These are phyloP conservation scores for Ustilago hordei DNA, from an alignment of 1,284 basidiomycete species.

Conservation along the genomic window DNA sequence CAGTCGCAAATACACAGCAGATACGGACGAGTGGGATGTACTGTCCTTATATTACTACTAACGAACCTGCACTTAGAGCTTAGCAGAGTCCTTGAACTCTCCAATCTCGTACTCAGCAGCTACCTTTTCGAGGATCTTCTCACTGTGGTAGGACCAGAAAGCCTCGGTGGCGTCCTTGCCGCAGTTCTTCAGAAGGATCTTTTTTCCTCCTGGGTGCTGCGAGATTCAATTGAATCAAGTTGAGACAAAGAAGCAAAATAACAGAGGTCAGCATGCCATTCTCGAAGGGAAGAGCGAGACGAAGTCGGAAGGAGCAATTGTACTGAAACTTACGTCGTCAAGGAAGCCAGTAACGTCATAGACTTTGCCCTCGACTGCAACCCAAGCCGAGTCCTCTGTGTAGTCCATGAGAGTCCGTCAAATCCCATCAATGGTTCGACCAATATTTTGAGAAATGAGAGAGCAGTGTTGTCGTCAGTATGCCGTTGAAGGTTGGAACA, in stretches of 20 bases:
- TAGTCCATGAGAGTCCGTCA: neutral
- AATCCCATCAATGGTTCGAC: no score
- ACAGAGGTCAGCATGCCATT: neutral
- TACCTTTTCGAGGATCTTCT: conserved; percentile 64
- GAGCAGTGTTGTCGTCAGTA: conserved; percentile 4
- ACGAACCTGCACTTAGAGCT: conserved; percentile 44
- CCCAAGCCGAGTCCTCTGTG: conserved; percentile 67
- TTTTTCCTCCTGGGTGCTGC: conserved; percentile 68
- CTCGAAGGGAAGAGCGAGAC: neutral
- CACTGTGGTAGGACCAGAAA: conserved; percentile 66
- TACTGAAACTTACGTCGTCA: conserved; percentile 55
- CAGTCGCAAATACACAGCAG: neutral
- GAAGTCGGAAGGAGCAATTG: neutral
- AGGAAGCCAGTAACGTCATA: conserved; percentile 69
- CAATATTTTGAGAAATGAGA: neutral
- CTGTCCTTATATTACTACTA: conserved; percentile 12
- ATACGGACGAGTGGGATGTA: neutral
- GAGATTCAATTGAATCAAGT: neutral
- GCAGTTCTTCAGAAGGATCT: conserved; percentile 68
- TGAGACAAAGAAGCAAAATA: neutral
- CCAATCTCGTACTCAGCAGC: conserved; percentile 61
- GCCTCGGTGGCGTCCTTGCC: conserved; percentile 68
- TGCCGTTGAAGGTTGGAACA: no score
- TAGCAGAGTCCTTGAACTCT: conserved; percentile 60
- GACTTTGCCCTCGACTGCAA: conserved; percentile 65